Evolutionary conservation across 208 protist genomes (phyloP), one percentile per base, ranked within the genome.

Genomic region (Crithidia sp.): DNA sequence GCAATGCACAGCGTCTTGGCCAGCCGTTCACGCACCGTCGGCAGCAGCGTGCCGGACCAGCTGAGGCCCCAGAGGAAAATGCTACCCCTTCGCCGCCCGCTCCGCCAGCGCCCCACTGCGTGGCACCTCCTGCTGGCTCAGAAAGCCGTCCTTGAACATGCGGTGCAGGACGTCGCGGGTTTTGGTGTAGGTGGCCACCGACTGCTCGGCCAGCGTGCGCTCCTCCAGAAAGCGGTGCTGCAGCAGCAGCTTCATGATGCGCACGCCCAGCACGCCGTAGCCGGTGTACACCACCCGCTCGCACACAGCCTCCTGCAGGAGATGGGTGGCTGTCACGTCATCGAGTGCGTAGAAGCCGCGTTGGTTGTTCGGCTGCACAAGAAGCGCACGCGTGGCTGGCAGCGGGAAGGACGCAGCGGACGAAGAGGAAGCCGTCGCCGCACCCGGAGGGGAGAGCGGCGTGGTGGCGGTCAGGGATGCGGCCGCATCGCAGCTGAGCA

Each of bases 141-240:
- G 74, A 54, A 86, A 84, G 43, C 91, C 91, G 59, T 96, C 91
- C 10, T 82, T 71, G 75, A 93, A 78, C 85, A 96, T 89, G 14
- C 79, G 87, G 71, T 91, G 86, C 57, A 96, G 71, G 53, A 86
- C 78, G 55, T 93, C 83, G n/a, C 89, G 87, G 7, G 83, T 88
- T 14, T 82, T 71, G 13, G 76, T 65, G 45, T 88, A 86, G 43
- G 91, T 91, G 3, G 83, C 77, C n/a, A 96, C 82, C 17, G 83
- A 84, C 78, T 93, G 85, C 83, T 96, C 89, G 12, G 91, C 87
- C 9, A 96, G 79, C 57, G 82, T 85, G 59, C 77, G 74, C 68
- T 96, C 91, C 83, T 96, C 91, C 39, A 93, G 79, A n/a, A 79
- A 72, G 63, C 86, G 85, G 74, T 93, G 77, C 71, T 85, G 76